A percentile compares a stretch with the other conserved stretches of the same genome.
Evolutionary conservation across 2,329 filamentous ascomycete genomes (phyloP).

Genomic region (Alternaria postmessia): DNA sequence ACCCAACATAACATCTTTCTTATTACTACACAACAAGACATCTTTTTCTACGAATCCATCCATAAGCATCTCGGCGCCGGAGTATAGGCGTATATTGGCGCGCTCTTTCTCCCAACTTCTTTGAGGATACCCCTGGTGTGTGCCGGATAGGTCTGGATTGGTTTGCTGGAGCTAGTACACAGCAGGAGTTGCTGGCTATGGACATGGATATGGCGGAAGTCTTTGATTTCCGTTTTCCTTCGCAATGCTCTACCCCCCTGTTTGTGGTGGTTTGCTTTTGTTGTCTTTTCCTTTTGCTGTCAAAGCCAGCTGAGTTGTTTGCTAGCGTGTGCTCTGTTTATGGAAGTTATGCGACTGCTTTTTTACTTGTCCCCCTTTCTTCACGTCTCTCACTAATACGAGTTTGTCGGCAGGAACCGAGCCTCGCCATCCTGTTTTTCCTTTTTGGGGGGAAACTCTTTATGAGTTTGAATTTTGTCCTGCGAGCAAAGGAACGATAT

Average conservation of each 20-base stretch:
- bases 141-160: not conserved
- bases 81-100: conserved; percentile 16
- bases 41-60: conserved; percentile 7
- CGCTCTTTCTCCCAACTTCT: not conserved
- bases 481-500: not conserved
- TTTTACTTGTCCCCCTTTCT: not conserved
- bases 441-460: not conserved
- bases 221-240: too few relatives aligned
- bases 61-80: conserved; percentile 14
- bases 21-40: too few relatives aligned
- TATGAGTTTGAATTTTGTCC: not conserved
- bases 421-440: not conserved
- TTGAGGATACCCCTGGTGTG: conserved; percentile 12
- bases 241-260: not conserved
- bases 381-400: conserved; percentile 16
- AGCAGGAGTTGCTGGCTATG: not conserved
- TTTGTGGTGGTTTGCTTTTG: not conserved
- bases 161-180: not conserved
- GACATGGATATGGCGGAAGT: not conserved
- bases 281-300: not conserved
- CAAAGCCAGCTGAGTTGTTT: too few relatives aligned
- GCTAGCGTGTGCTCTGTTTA: too few relatives aligned
- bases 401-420: conserved; percentile 4
- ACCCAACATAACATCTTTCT: too few relatives aligned
- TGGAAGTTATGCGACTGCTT: too few relatives aligned